phyloP scores from a whole-genome alignment of 495 filamentous ascomycete genomes.

The Penicillium tannophilum region DNA sequence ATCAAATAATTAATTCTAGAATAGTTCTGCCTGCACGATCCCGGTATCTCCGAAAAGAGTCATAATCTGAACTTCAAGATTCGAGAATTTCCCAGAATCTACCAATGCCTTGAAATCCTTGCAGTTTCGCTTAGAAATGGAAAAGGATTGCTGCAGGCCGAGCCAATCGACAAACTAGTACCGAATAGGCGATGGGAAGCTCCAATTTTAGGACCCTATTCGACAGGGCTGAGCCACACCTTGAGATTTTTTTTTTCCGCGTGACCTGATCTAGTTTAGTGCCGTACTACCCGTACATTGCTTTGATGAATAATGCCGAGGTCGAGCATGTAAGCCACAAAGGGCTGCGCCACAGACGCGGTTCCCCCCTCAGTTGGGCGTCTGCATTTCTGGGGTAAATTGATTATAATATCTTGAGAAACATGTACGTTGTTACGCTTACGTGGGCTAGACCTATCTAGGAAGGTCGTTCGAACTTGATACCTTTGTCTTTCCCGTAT shows the following conservation, averaged over 20 bases:
- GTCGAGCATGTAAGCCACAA: background rate
- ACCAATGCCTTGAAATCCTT: background rate
- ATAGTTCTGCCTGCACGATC: conserved; percentile 4
- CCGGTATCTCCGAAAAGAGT: conserved; percentile 6
- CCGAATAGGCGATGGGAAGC: conserved; percentile 8
- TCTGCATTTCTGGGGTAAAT: conserved; percentile 16
- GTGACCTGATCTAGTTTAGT: conserved; percentile 11
- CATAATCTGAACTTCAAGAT: background rate
- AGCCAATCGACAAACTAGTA: conserved; percentile 9
- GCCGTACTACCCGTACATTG: conserved; percentile 3
- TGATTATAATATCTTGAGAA: background rate
- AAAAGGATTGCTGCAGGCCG: conserved; percentile 1
- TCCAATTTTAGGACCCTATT: conserved; percentile 22
- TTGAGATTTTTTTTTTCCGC: conserved; percentile 13
- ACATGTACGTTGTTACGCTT: background rate
- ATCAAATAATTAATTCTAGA: background rate
- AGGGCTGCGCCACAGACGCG: conserved; percentile 17
- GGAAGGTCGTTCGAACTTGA: conserved; percentile 1
- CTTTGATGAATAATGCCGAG: conserved; percentile 1
- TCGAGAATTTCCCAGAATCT: conserved; percentile 1
- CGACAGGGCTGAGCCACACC: conserved; percentile 33
- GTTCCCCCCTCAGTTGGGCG: background rate
- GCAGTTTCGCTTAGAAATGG: conserved; percentile 1
- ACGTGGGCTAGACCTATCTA: background rate
- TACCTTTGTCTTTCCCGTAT: background rate